Evolutionary conservation across 495 filamentous ascomycete genomes (phyloP).

Genomic region (Articulospora tetracladia): DNA sequence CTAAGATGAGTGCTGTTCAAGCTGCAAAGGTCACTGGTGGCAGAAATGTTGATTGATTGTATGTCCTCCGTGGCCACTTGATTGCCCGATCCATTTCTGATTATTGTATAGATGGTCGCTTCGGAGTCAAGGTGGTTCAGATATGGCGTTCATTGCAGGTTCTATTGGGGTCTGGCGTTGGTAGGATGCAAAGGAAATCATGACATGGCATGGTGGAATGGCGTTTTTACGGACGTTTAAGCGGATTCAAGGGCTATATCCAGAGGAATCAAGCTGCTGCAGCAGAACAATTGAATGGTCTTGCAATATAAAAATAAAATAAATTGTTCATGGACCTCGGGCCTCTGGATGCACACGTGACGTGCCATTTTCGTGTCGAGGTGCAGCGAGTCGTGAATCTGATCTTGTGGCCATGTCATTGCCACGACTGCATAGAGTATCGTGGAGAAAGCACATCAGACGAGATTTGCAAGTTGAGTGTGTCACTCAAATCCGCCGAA

Average conservation of each 20-base stretch:
- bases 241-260: background rate
- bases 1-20: conserved; percentile 94
- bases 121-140: background rate
- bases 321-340: background rate
- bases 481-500: background rate
- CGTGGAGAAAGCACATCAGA: background rate
- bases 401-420: conserved; percentile 2
- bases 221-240: background rate
- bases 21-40: conserved; percentile 76
- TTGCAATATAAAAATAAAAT: background rate
- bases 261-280: background rate
- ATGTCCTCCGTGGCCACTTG: background rate
- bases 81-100: background rate
- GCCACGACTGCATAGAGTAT: background rate
- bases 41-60: conserved; percentile 41
- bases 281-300: background rate
- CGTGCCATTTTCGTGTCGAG: background rate
- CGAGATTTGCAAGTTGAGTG: background rate
- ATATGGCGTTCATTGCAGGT: background rate
- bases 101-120: background rate
- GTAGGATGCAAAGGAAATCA: background rate
- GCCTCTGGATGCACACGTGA: background rate
- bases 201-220: background rate
- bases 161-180: background rate
- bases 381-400: background rate